These are phyloP conservation scores for Azolla pinnata DNA, from an alignment of 75 land plant species.

Conservation along the genomic window DNA sequence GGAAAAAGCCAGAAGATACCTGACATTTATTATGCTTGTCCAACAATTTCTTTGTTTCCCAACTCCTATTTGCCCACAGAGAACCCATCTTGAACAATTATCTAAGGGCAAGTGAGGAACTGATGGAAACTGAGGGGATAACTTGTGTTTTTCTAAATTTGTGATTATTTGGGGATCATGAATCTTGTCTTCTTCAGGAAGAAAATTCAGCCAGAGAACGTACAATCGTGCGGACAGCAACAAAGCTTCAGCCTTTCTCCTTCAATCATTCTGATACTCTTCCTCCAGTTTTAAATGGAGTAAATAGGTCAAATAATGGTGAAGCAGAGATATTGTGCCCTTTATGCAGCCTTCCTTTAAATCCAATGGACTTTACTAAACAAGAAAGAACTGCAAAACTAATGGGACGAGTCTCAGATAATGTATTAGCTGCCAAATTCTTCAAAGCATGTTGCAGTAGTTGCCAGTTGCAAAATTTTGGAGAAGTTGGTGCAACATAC, in stretches of 20 bases:
- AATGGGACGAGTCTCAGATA: conserved; percentile 3
- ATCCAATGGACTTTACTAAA: conserved; percentile 21
- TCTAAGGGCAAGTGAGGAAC: no score
- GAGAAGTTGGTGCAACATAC: conserved; percentile 23
- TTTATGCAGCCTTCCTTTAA: conserved; percentile 65
- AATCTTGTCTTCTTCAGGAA: conserved; percentile 33
- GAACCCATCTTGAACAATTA: no score
- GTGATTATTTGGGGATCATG: not conserved
- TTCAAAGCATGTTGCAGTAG: conserved; percentile 43
- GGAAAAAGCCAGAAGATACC: no score
- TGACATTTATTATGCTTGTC: no score
- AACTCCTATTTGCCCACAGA: not conserved
- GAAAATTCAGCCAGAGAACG: conserved; percentile 86
- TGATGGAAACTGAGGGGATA: no score
- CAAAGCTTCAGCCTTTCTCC: conserved; percentile 70
- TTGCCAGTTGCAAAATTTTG: conserved; percentile 71
- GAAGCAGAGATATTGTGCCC: conserved; percentile 47
- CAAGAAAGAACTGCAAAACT: conserved; percentile 1
- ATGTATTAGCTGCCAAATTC: conserved; percentile 10
- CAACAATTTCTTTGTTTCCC: not conserved
- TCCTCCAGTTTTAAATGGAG: conserved; percentile 27
- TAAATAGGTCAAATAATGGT: conserved; percentile 17
- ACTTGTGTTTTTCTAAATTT: no score
- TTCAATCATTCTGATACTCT: conserved; percentile 51
- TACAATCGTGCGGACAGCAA: conserved; percentile 86